Percentiles rank a stretch among this genome's conserved stretches.
These are phyloP conservation scores for Mrakia frigida DNA, from an alignment of 768 basidiomycete species.

Conservation along the genomic window DNA sequence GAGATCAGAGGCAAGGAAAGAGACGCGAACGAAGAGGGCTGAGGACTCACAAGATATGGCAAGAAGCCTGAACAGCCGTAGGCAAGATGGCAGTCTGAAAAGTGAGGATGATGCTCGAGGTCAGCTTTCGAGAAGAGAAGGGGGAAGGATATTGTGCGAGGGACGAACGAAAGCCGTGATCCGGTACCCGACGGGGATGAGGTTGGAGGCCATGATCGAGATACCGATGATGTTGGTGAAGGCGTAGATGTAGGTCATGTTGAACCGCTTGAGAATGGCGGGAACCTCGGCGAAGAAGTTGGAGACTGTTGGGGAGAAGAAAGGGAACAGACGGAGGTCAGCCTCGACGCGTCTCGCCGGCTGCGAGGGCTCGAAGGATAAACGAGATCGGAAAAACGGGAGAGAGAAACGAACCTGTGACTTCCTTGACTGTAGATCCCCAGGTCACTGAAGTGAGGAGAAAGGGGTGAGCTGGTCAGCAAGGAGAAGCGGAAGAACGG, in stretches of 20 bases:
- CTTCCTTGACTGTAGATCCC: slow-evolving; percentile 33
- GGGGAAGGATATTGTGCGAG: neutral
- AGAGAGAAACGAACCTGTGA: slow-evolving; percentile 2
- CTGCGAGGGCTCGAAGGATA: neutral
- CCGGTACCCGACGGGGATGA: slow-evolving; percentile 30
- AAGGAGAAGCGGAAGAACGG: neutral
- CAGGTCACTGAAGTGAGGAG: slow-evolving; percentile 12
- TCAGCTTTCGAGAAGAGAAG: neutral
- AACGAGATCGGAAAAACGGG: neutral
- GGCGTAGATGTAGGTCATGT: slow-evolving; percentile 24
- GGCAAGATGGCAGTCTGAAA: slow-evolving; percentile 37
- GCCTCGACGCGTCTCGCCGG: neutral
- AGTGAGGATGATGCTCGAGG: neutral
- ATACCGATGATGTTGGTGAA: slow-evolving; percentile 24
- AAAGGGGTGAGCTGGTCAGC: no score
- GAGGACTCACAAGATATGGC: slow-evolving; percentile 39
- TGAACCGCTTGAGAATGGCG: slow-evolving; percentile 32
- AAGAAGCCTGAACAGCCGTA: slow-evolving; percentile 40
- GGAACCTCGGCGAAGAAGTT: slow-evolving; percentile 33
- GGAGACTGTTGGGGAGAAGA: slow-evolving; percentile 7
- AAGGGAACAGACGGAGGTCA: neutral
- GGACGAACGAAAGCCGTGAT: slow-evolving; percentile 22
- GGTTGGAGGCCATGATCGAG: slow-evolving; percentile 26
- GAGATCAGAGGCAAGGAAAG: no score
- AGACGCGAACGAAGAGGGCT: neutral